Conservation (phyloP, 2,329 filamentous ascomycete species). For the Pestalotiopsis sp. region DNA sequence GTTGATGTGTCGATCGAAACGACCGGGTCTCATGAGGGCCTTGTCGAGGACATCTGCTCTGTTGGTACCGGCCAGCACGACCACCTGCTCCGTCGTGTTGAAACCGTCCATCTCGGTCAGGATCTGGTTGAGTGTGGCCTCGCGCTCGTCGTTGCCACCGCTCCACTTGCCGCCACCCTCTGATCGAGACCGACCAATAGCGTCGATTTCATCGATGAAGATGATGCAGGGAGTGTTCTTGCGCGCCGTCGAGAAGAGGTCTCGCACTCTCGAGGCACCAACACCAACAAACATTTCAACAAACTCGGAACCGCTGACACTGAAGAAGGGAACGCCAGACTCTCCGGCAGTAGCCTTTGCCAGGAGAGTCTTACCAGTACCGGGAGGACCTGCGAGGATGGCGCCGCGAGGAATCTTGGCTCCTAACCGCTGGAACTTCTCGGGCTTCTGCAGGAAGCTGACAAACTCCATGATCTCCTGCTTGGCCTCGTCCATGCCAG, state of each 20-base stretch:
- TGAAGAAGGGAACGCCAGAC: constrained; percentile 96
- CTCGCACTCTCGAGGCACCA: constrained; percentile 89
- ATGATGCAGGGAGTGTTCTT: constrained; percentile 98
- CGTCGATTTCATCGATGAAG: constrained; percentile 99
- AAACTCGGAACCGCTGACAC: constrained; percentile 96
- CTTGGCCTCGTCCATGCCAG: constrained; percentile 98
- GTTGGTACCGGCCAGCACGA: constrained; percentile 96
- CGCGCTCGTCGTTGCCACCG: constrained; percentile 94
- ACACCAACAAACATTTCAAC: constrained; percentile 99
- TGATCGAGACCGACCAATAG: constrained; percentile 86
- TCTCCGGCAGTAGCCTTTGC: constrained; percentile 98
- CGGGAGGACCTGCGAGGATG: constrained; percentile 94
- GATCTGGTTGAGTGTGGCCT: constrained; percentile 97
- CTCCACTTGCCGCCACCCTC: constrained; percentile 76
- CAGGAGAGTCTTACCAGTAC: constrained; percentile 96
- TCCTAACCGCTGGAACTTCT: constrained; percentile 88
- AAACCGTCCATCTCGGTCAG: constrained; percentile 99
- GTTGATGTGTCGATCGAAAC: constrained; percentile 93
- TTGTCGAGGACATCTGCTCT: constrained; percentile 92
- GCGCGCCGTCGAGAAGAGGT: constrained; percentile 89
- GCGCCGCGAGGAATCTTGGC: constrained; percentile 97
- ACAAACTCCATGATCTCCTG: constrained; percentile 99
- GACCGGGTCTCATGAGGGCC: constrained; percentile 92
- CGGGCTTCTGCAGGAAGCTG: constrained; percentile 91
- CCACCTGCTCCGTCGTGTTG: constrained; percentile 94